A percentile compares a stretch with the other conserved stretches of the same genome.
These are phyloP conservation scores for Alternaria brassicae DNA, from an alignment of 2,329 filamentous ascomycete species.

Conservation along the genomic window DNA sequence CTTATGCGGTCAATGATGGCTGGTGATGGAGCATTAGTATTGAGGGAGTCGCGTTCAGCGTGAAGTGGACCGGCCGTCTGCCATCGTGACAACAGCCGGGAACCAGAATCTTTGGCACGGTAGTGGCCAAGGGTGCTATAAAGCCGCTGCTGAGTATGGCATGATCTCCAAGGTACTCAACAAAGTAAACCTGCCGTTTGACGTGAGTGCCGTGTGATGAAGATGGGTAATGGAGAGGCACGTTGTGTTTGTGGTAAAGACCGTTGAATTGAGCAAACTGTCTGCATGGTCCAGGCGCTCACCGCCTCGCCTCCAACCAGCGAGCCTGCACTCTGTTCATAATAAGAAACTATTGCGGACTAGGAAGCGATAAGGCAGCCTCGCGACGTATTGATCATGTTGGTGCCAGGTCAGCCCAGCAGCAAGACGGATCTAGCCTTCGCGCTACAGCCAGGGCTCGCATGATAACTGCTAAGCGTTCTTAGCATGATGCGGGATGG, in stretches of 20 bases:
- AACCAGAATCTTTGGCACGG: background rate
- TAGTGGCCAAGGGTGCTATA: background rate
- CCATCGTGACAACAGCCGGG: background rate
- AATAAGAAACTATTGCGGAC: too few species aligned
- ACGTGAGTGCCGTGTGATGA: background rate
- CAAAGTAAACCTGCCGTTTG: background rate
- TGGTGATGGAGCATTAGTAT: background rate
- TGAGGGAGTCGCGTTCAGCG: background rate
- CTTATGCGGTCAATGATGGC: background rate
- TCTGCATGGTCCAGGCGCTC: background rate
- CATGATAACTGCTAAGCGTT: too few species aligned
- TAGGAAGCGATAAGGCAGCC: too few species aligned
- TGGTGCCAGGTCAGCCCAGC: too few species aligned
- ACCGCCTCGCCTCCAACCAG: background rate
- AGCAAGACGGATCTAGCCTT: too few species aligned
- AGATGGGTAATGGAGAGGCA: background rate
- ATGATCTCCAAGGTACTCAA: background rate
- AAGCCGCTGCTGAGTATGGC: background rate
- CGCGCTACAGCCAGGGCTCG: too few species aligned
- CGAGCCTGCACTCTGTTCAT: too few species aligned
- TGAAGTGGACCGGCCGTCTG: background rate
- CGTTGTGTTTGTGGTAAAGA: constrained; percentile 2
- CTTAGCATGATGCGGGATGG: too few species aligned
- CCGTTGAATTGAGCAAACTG: background rate
- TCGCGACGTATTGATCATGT: too few species aligned